Percentiles rank a stretch among this genome's conserved stretches.
Conservation (phyloP, 192 early-diverging fungal genomes). For the Dispira simplex region DNA sequence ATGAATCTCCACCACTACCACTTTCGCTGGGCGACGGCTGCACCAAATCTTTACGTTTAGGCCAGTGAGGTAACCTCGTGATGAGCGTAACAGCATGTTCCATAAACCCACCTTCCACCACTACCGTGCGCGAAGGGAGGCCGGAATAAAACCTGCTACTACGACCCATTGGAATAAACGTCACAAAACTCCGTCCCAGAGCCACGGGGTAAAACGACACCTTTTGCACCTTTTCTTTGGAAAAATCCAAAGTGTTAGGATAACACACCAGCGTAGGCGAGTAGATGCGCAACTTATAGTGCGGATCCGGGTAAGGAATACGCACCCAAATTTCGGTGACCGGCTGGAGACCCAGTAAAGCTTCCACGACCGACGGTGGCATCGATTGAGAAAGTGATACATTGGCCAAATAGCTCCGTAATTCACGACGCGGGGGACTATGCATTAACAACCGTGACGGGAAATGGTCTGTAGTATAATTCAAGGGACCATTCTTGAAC, state of each 20-base stretch:
- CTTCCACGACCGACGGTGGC: neutral
- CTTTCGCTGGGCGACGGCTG: neutral
- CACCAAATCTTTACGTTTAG: neutral
- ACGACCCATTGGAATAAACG: neutral
- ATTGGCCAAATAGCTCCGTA: neutral
- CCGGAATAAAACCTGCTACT: conserved; percentile 1
- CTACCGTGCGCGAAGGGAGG: conserved; percentile 20
- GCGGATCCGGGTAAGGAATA: conserved; percentile 4
- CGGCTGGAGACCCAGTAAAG: neutral
- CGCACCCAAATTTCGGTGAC: neutral
- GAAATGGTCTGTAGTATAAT: neutral
- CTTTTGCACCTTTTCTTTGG: neutral
- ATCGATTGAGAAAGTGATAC: neutral
- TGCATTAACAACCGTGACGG: neutral
- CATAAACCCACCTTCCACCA: conserved; percentile 34
- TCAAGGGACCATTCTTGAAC: conserved; percentile 2
- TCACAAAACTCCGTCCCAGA: neutral
- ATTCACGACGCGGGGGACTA: neutral
- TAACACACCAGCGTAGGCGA: neutral
- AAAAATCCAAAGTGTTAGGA: neutral
- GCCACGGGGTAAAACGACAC: neutral
- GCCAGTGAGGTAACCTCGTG: neutral
- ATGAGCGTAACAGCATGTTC: conserved; percentile 26
- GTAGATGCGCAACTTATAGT: neutral
- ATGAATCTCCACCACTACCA: neutral